Evolutionary conservation across 495 filamentous ascomycete genomes (phyloP).

Genomic region (Viridothelium virens): DNA sequence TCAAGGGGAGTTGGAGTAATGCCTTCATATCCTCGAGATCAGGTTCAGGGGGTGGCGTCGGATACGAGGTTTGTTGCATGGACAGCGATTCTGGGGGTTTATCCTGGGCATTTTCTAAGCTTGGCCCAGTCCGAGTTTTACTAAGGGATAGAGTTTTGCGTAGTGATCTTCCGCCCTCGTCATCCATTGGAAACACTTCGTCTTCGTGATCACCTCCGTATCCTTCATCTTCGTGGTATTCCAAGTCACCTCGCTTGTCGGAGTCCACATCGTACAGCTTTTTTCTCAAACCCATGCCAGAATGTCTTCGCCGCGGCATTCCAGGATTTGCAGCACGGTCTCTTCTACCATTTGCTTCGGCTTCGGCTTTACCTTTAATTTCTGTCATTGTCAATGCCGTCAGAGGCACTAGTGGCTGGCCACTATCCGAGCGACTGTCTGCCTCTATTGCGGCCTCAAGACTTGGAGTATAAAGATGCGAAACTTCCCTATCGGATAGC

Average conservation of each 20-base stretch:
- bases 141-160: neutral
- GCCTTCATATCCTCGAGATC: neutral
- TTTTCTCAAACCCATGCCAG: constrained; percentile 66
- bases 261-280: constrained; percentile 56
- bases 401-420: neutral
- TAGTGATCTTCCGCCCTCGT: constrained; percentile 33
- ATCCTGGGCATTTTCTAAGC: neutral
- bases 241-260: constrained; percentile 57
- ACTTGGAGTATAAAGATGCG: neutral
- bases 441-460: neutral
- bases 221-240: constrained; percentile 79
- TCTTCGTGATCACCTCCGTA: constrained; percentile 75
- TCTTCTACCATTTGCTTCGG: neutral
- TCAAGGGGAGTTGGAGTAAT: constrained; percentile 41
- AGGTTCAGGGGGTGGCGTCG: neutral
- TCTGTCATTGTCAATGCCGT: constrained; percentile 3
- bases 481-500: neutral
- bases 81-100: neutral
- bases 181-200: constrained; percentile 67
- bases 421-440: neutral
- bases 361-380: neutral
- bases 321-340: neutral
- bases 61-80: neutral
- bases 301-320: constrained; percentile 56
- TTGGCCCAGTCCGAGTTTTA: neutral